Evolutionary conservation across 495 filamentous ascomycete species (phyloP).

Genomic region (Trichoderma asperelloides): DNA sequence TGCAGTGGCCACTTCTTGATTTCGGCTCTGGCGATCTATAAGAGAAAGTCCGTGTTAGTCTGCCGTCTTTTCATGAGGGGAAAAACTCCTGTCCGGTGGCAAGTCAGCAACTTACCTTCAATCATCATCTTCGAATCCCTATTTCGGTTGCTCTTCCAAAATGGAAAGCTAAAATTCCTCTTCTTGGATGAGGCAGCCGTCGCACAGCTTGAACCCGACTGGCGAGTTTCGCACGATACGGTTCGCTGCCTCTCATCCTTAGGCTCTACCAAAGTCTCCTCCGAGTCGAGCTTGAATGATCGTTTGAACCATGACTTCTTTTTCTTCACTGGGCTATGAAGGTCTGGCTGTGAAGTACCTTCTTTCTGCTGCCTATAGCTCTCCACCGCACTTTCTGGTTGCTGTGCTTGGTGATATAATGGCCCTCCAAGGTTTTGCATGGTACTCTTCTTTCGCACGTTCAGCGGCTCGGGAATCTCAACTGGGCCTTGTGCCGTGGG

Average conservation of each 20-base stretch:
- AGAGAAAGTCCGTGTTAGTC: neutral
- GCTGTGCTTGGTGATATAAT: neutral
- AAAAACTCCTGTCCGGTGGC: neutral
- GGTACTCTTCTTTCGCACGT: constrained; percentile 44
- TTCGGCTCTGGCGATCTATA: constrained; percentile 11
- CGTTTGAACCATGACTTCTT: constrained; percentile 65
- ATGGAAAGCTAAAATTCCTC: constrained; percentile 36
- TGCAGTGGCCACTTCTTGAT: neutral
- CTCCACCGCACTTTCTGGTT: neutral
- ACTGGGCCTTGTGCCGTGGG: constrained; percentile 18
- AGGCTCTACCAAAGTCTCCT: constrained; percentile 7
- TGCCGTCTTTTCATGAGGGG: constrained; percentile 13
- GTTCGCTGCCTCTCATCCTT: constrained; percentile 1
- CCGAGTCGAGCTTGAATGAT: constrained; percentile 32
- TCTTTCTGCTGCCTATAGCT: neutral
- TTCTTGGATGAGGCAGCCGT: constrained; percentile 26
- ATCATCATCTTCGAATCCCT: constrained; percentile 27
- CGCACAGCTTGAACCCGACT: constrained; percentile 8
- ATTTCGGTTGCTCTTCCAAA: constrained; percentile 35
- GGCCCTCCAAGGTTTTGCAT: neutral
- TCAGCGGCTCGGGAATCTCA: constrained; percentile 34
- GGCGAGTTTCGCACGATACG: constrained; percentile 1
- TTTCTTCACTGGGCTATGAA: constrained; percentile 19
- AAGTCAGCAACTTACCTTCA: constrained; percentile 22
- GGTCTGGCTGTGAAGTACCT: neutral